These are phyloP conservation scores for Theobroma grandiflorum DNA, from an alignment of 441 rosid species.

Conservation along the genomic window DNA sequence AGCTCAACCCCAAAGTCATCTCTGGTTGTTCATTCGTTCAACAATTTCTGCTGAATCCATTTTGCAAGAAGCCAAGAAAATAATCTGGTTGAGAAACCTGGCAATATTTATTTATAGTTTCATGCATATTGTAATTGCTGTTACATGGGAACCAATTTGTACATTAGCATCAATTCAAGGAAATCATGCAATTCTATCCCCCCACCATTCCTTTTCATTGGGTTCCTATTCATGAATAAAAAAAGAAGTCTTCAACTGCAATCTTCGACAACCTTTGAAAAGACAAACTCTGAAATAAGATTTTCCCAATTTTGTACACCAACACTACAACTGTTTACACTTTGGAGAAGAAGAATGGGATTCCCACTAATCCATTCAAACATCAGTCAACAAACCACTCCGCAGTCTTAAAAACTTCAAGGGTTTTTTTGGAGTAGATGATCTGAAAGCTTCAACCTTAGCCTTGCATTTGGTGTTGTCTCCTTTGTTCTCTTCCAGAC, in stretches of 20 bases:
- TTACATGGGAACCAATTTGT: constrained; percentile 10
- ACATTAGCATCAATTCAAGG: neutral
- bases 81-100: neutral
- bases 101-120: constrained; percentile 11
- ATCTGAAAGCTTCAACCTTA: constrained; percentile 41
- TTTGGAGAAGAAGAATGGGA: neutral
- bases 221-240: too few relatives aligned
- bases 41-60: constrained; percentile 15
- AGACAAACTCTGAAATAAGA: neutral
- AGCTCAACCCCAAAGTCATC: constrained; percentile 26
- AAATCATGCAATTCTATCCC: too few relatives aligned
- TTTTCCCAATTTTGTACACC: neutral
- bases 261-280: neutral
- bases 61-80: constrained; percentile 6
- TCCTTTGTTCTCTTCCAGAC: constrained; percentile 44
- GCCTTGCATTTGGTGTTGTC: constrained; percentile 49
- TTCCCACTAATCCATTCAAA: constrained; percentile 30
- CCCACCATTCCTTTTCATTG: too few relatives aligned
- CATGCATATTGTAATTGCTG: neutral
- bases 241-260: neutral
- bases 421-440: constrained; percentile 30
- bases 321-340: neutral
- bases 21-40: neutral
- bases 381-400: constrained; percentile 46
- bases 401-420: constrained; percentile 29